These are phyloP conservation scores for Daldinia bambusicola DNA, from an alignment of 495 filamentous ascomycete genomes.

Conservation along the genomic window DNA sequence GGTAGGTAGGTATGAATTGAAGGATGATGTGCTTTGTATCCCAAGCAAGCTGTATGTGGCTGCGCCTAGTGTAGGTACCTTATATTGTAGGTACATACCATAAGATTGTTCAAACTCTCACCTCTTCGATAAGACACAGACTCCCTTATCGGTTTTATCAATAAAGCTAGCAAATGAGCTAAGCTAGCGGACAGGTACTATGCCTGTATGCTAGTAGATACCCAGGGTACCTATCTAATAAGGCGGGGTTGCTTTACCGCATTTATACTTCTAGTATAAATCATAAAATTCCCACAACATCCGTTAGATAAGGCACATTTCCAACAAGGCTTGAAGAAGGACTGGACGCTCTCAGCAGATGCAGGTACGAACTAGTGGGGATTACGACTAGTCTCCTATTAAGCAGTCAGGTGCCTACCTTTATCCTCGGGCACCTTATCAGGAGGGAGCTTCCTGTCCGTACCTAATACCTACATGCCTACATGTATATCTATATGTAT, in stretches of 20 bases:
- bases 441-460: conserved; percentile 12
- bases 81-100: background rate
- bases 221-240: background rate
- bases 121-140: conserved; percentile 14
- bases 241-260: conserved; percentile 30
- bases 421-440: conserved; percentile 34
- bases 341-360: conserved; percentile 17
- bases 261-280: conserved; percentile 5
- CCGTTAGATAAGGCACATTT: conserved; percentile 15
- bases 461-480: too few relatives aligned
- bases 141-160: conserved; percentile 30
- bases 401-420: conserved; percentile 40
- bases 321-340: background rate
- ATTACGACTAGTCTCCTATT: conserved; percentile 26
- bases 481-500: background rate
- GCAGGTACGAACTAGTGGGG: conserved; percentile 42
- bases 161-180: conserved; percentile 6
- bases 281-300: background rate
- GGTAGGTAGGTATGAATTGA: too few relatives aligned
- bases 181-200: background rate
- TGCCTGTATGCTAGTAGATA: too few relatives aligned
- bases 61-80: too few relatives aligned
- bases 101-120: background rate
- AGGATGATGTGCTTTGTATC: background rate
- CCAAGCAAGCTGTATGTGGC: conserved; percentile 1